Evolutionary conservation across 2,329 filamentous ascomycete species (phyloP).

Genomic region (Fusarium veterinarium): DNA sequence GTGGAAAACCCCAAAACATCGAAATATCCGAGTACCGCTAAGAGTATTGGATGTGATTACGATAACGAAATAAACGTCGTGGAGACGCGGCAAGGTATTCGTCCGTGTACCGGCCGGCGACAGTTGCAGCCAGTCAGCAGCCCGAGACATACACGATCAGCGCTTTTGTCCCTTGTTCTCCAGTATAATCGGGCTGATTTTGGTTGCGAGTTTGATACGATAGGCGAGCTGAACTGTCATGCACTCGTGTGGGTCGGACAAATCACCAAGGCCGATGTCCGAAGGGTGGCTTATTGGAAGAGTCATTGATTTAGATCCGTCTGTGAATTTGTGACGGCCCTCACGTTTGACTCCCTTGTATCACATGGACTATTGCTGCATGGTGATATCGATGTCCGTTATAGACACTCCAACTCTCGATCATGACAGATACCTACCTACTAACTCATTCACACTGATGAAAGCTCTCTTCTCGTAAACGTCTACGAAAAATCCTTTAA

Average conservation of each 20-base stretch:
- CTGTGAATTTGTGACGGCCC: not conserved
- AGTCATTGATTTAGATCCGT: constrained; percentile 25
- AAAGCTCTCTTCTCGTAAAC: not conserved
- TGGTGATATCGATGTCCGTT: not conserved
- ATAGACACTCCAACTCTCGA: not conserved
- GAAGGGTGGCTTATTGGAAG: constrained; percentile 32
- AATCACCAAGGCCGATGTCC: constrained; percentile 46
- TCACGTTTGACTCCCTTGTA: not conserved
- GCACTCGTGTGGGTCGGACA: constrained; percentile 37
- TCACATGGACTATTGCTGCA: not conserved
- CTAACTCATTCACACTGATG: not conserved
- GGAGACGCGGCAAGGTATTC: constrained; percentile 21
- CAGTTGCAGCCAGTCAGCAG: constrained; percentile 14
- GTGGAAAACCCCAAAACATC: constrained; percentile 4
- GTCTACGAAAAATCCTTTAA: not conserved
- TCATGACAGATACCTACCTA: not conserved
- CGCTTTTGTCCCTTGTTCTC: not conserved
- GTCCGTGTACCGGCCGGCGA: constrained; percentile 27
- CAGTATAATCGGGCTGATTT: constrained; percentile 24
- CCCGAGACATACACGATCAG: constrained; percentile 22
- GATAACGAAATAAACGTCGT: not conserved
- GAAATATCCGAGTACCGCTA: constrained; percentile 6
- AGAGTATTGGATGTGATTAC: not conserved
- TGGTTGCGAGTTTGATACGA: not conserved
- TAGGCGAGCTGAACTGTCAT: constrained; percentile 28